phyloP scores from a whole-genome alignment of 148 eudicot genomes.

The Silene conica region DNA sequence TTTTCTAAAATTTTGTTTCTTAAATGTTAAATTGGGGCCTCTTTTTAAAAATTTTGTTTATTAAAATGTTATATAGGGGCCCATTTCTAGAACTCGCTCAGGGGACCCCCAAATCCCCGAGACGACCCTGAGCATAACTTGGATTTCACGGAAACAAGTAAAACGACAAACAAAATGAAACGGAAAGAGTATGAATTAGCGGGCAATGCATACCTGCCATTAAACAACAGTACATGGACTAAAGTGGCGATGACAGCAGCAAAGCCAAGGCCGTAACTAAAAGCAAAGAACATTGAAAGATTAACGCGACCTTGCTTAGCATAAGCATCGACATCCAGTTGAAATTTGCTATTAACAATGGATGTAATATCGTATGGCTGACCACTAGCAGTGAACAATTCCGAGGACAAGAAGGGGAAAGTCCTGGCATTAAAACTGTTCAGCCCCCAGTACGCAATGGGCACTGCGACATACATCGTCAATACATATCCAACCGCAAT shows the following conservation, averaged over 20 bases:
- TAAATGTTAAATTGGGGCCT: too few relatives aligned
- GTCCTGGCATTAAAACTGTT: constrained; percentile 49
- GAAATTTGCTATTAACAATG: constrained; percentile 68
- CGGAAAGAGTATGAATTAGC: too few relatives aligned
- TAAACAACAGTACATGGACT: constrained; percentile 65
- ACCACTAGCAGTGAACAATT: constrained; percentile 52
- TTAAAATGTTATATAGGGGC: too few relatives aligned
- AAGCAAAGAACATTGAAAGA: constrained; percentile 72
- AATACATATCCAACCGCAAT: constrained; percentile 44
- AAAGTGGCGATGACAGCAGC: constrained; percentile 76
- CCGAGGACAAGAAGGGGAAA: constrained; percentile 72
- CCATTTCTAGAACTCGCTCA: too few relatives aligned
- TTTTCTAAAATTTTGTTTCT: too few relatives aligned
- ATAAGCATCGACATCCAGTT: constrained; percentile 47
- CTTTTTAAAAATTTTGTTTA: too few relatives aligned
- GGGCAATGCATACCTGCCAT: constrained; percentile 58
- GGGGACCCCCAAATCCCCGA: too few relatives aligned
- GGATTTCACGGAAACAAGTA: too few relatives aligned
- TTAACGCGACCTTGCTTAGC: constrained; percentile 57
- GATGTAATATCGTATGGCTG: constrained; percentile 45
- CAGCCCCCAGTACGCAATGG: constrained; percentile 63
- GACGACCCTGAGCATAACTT: too few relatives aligned
- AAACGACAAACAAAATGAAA: too few relatives aligned
- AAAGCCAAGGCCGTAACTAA: constrained; percentile 83
- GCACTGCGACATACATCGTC: constrained; percentile 51